These are phyloP conservation scores for Henckelia pumila DNA, from an alignment of 257 asterid species.

Conservation along the genomic window DNA sequence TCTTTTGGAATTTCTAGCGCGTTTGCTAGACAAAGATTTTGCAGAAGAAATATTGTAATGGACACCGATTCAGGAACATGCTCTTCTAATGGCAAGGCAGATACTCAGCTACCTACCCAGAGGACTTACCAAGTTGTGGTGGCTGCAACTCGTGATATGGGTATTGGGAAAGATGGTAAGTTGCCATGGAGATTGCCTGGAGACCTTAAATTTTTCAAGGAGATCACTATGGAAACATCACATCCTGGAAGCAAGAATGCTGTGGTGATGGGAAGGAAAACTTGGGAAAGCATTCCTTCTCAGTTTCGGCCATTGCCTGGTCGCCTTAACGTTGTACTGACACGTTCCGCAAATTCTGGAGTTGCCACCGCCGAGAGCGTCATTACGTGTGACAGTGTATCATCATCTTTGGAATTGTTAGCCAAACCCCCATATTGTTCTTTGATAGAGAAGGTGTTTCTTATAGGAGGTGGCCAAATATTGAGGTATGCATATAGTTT, in stretches of 20 bases:
- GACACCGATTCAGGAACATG: conserved; percentile 36
- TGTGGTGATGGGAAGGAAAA: conserved; percentile 92
- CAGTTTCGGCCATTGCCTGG: conserved; percentile 81
- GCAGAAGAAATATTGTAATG: conserved; percentile 46
- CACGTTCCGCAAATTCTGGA: conserved; percentile 61
- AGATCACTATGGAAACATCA: conserved; percentile 57
- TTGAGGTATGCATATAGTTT: conserved; percentile 47
- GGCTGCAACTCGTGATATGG: conserved; percentile 88
- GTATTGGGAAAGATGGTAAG: conserved; percentile 87
- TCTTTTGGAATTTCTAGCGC: conserved; percentile 24
- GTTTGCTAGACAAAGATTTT: conserved; percentile 23
- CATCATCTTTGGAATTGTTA: conserved; percentile 63
- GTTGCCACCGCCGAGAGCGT: conserved; percentile 61
- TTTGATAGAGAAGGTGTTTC: conserved; percentile 73
- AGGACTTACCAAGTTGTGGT: conserved; percentile 89
- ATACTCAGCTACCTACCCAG: conserved; percentile 31
- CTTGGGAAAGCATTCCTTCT: conserved; percentile 95
- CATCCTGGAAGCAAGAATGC: conserved; percentile 78
- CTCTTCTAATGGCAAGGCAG: conserved; percentile 35
- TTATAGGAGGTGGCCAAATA: conserved; percentile 96
- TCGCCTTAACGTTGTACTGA: conserved; percentile 86
- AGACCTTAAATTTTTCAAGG: conserved; percentile 86
- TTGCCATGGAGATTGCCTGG: conserved; percentile 90
- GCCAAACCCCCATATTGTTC: conserved; percentile 63
- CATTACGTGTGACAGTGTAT: conserved; percentile 58